Percentiles rank a stretch among this genome's conserved stretches.
Conservation (phyloP, 2,329 filamentous ascomycete genomes). For the Fusarium citri region DNA sequence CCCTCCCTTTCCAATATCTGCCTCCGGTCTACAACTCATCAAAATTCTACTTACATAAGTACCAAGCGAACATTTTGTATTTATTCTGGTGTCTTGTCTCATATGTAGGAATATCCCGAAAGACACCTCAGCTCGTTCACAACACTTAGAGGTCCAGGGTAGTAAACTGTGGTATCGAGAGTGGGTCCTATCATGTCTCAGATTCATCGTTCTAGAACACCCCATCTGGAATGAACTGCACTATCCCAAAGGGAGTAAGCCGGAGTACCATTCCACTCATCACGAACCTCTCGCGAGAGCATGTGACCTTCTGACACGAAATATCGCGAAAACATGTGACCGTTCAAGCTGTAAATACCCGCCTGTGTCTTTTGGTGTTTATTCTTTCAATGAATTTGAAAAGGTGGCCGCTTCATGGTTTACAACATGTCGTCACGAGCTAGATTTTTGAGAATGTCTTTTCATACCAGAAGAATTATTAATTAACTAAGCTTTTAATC, state of each 20-base stretch:
- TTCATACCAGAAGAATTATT: background rate
- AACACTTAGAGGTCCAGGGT: accelerated
- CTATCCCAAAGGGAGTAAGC: background rate
- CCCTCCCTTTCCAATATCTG: no score
- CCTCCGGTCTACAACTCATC: no score
- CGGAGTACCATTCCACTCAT: accelerated
- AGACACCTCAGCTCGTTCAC: accelerated
- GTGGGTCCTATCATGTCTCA: background rate
- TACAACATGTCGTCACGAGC: background rate
- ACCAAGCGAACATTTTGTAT: no score
- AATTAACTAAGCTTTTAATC: background rate
- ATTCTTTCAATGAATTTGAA: no score
- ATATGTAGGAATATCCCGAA: background rate
- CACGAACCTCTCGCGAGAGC: accelerated
- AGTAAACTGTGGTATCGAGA: accelerated
- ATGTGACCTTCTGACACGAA: background rate
- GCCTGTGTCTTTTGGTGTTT: background rate
- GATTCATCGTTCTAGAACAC: background rate
- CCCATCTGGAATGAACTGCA: accelerated
- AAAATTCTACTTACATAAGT: accelerated
- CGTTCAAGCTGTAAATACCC: accelerated
- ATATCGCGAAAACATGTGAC: no score
- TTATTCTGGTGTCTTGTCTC: no score
- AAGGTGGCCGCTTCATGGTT: no score
- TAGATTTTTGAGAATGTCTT: background rate